A percentile compares a stretch with the other conserved stretches of the same genome.
These are phyloP conservation scores for Trichosporon coremiiforme DNA, from an alignment of 1,284 basidiomycete species.

Conservation along the genomic window DNA sequence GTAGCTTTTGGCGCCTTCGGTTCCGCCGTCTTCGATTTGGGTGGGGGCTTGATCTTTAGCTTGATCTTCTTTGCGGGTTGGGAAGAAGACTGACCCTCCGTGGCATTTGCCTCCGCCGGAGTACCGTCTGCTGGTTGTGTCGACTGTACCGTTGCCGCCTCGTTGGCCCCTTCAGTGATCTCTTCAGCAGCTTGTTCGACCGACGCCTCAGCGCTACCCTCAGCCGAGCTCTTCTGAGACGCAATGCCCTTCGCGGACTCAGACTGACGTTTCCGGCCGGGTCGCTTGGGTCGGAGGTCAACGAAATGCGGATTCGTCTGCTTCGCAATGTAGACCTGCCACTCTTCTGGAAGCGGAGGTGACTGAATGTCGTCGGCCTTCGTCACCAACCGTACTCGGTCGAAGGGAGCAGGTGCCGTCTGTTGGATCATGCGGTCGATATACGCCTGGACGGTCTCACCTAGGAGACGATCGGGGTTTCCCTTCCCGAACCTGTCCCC, in stretches of 20 bases:
- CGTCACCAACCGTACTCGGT: conserved; percentile 45
- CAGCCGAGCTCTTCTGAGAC: conserved; percentile 15
- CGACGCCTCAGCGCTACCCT: neutral
- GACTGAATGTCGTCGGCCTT: conserved; percentile 37
- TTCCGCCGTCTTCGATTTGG: conserved; percentile 15
- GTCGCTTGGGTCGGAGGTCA: conserved; percentile 18
- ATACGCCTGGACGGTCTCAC: conserved; percentile 39
- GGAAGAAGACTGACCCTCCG: neutral
- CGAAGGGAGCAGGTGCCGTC: conserved; percentile 34
- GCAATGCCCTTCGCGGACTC: neutral
- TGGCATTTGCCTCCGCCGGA: neutral
- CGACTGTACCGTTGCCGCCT: neutral
- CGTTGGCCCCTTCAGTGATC: neutral
- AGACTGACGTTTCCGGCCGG: conserved; percentile 9
- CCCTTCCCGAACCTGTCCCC: conserved; percentile 15
- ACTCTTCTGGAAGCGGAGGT: conserved; percentile 35
- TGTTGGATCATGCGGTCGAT: conserved; percentile 33
- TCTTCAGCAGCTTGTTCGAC: neutral
- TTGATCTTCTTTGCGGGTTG: conserved; percentile 13
- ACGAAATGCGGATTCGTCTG: conserved; percentile 13
- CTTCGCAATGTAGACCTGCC: conserved; percentile 22
- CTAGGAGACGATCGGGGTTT: conserved; percentile 16
- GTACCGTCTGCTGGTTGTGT: neutral
- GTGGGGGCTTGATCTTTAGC: neutral
- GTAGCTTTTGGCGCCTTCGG: neutral